A percentile compares a stretch with the other conserved stretches of the same genome.
Evolutionary conservation across 164 flowering plant species (phyloP).

Genomic region (Macadamia tetraphylla): DNA sequence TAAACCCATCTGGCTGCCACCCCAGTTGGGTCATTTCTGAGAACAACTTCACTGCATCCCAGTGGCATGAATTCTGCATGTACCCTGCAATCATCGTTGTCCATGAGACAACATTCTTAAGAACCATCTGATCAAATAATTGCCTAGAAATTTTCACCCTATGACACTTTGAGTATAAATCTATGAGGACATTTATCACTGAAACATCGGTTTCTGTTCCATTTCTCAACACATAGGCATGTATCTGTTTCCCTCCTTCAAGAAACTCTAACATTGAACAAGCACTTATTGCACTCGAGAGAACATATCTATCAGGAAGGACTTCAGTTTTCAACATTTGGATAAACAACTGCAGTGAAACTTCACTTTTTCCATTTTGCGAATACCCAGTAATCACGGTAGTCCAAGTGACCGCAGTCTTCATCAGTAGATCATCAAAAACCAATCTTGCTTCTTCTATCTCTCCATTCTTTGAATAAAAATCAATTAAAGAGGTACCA

Average conservation of each 20-base stretch:
- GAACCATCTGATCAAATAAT: constrained; percentile 45
- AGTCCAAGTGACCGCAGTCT: constrained; percentile 62
- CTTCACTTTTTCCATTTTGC: constrained; percentile 41
- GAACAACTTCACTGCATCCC: constrained; percentile 50
- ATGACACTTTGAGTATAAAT: constrained; percentile 52
- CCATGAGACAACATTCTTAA: constrained; percentile 59
- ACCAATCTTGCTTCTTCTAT: constrained; percentile 40
- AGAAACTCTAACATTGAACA: constrained; percentile 48
- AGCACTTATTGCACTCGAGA: constrained; percentile 55
- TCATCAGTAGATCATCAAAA: constrained; percentile 41
- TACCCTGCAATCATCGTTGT: constrained; percentile 72
- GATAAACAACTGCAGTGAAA: constrained; percentile 42
- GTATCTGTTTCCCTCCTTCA: constrained; percentile 62
- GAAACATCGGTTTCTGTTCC: constrained; percentile 45
- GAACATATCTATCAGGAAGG: constrained; percentile 49
- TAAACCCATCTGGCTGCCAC: constrained; percentile 56
- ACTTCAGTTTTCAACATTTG: constrained; percentile 38
- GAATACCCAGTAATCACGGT: constrained; percentile 51
- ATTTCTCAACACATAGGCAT: constrained; percentile 50
- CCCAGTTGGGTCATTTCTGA: constrained; percentile 40
- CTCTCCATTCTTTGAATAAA: constrained; percentile 46
- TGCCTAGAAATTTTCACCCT: constrained; percentile 28
- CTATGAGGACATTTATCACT: constrained; percentile 51
- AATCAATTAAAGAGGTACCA: constrained; percentile 48
- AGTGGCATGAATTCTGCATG: constrained; percentile 58